Conservation (phyloP, 1,284 basidiomycete genomes). For the Sphagnurus paluster region DNA sequence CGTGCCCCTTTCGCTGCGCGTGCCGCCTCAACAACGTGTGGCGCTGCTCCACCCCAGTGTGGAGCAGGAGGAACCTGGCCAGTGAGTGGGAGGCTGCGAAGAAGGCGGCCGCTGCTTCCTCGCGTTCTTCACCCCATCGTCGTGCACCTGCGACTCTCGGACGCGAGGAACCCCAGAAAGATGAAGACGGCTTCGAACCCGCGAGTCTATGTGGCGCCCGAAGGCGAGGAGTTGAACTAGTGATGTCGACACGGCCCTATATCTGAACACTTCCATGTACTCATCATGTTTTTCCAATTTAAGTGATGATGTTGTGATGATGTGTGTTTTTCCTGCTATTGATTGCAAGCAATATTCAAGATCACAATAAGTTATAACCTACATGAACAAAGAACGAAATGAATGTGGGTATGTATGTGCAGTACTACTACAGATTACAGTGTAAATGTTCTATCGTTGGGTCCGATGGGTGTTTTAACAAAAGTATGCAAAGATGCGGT, state of each 20-base stretch:
- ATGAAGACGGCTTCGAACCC: constrained; percentile 73
- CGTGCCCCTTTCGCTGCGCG: constrained; percentile 25
- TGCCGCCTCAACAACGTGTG: constrained; percentile 31
- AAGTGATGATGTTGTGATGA: too few species aligned
- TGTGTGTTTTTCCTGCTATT: too few species aligned
- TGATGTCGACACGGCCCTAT: too few species aligned
- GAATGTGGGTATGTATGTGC: neutral
- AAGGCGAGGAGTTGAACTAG: constrained; percentile 17
- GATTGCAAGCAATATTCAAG: too few species aligned
- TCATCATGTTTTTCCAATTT: too few species aligned
- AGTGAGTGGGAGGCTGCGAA: constrained; percentile 56
- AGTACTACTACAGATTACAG: neutral
- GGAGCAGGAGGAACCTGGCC: too few species aligned
- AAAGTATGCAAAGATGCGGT: constrained; percentile 16
- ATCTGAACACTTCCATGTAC: too few species aligned
- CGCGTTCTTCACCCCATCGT: constrained; percentile 30
- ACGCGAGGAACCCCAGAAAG: constrained; percentile 45
- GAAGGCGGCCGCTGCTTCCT: constrained; percentile 30
- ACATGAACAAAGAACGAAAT: too few species aligned
- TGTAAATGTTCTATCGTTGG: constrained; percentile 16
- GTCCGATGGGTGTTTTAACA: constrained; percentile 9
- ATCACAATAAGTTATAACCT: too few species aligned
- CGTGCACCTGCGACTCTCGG: constrained; percentile 35
- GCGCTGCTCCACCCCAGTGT: constrained; percentile 41
- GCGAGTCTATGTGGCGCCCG: constrained; percentile 33